phyloP scores from a whole-genome alignment of 2,329 filamentous ascomycete species.

The Stagonosporopsis vannaccii region DNA sequence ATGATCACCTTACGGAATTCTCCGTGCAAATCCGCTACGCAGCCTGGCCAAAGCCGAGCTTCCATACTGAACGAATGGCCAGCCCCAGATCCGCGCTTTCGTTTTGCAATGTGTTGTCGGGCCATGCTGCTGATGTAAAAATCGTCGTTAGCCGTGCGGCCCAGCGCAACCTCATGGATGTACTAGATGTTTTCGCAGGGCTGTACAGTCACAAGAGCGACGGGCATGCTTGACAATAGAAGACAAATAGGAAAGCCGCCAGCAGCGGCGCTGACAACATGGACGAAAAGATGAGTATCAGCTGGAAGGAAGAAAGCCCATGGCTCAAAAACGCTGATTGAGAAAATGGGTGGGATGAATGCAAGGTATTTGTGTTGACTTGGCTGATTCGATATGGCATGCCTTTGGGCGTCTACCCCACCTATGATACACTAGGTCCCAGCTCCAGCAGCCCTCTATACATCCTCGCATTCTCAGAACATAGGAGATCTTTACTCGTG shows the following conservation, averaged over 20 bases:
- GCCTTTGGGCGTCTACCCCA: conserved; percentile 33
- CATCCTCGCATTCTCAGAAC: conserved; percentile 30
- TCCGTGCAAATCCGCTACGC: too few species aligned
- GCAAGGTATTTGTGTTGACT: conserved; percentile 14
- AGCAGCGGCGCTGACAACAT: background rate
- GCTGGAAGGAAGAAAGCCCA: background rate
- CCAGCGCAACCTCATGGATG: background rate
- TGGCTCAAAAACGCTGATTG: background rate
- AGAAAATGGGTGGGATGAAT: background rate
- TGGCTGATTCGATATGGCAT: conserved; percentile 32
- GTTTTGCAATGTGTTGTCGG: too few species aligned
- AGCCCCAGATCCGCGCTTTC: too few species aligned
- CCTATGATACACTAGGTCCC: conserved; percentile 44
- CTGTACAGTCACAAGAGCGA: too few species aligned
- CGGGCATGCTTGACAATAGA: background rate
- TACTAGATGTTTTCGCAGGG: too few species aligned
- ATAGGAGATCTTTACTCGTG: conserved; percentile 37
- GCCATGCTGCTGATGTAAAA: too few species aligned
- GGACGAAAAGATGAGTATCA: background rate
- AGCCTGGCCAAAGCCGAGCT: too few species aligned
- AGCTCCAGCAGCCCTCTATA: conserved; percentile 35
- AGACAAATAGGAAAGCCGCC: background rate
- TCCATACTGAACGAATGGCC: too few species aligned
- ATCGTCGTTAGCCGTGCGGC: background rate
- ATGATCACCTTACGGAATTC: too few species aligned